phyloP scores from a whole-genome alignment of 1,284 basidiomycete species.

The Irpex sp. region DNA sequence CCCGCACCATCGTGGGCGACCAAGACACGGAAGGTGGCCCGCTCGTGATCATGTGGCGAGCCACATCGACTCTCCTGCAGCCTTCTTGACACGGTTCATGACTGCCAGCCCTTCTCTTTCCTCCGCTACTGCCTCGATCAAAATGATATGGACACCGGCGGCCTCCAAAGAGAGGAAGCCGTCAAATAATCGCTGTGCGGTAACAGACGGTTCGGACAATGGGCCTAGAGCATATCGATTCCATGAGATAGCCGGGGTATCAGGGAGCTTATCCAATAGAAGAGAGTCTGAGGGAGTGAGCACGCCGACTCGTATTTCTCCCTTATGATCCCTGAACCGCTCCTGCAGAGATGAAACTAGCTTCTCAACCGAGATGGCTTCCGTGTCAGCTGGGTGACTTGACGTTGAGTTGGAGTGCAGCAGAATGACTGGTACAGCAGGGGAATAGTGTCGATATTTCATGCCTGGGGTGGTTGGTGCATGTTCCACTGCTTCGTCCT shows the following conservation, averaged over 20 bases:
- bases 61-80: slow-evolving; percentile 66
- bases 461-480: slow-evolving; percentile 97
- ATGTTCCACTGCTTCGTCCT: slow-evolving; percentile 56
- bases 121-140: slow-evolving; percentile 85
- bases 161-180: slow-evolving; percentile 81
- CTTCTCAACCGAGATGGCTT: slow-evolving; percentile 25
- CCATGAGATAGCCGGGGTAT: slow-evolving; percentile 44
- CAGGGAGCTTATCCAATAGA: slow-evolving; percentile 37
- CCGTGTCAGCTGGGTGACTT: slow-evolving; percentile 29
- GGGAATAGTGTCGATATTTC: slow-evolving; percentile 99
- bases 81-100: slow-evolving; percentile 97
- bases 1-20: neutral
- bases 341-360: slow-evolving; percentile 38
- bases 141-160: slow-evolving; percentile 74
- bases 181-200: slow-evolving; percentile 83
- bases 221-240: slow-evolving; percentile 58
- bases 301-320: slow-evolving; percentile 54
- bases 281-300: slow-evolving; percentile 64
- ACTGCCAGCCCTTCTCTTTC: slow-evolving; percentile 86
- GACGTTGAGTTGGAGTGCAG: slow-evolving; percentile 45
- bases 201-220: slow-evolving; percentile 52
- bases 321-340: slow-evolving; percentile 7
- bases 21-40: neutral
- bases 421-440: slow-evolving; percentile 77
- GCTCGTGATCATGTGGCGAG: slow-evolving; percentile 6